These are phyloP conservation scores for Candida pseudofarinosa DNA, from an alignment of 805 yeast genomes.

Conservation along the genomic window DNA sequence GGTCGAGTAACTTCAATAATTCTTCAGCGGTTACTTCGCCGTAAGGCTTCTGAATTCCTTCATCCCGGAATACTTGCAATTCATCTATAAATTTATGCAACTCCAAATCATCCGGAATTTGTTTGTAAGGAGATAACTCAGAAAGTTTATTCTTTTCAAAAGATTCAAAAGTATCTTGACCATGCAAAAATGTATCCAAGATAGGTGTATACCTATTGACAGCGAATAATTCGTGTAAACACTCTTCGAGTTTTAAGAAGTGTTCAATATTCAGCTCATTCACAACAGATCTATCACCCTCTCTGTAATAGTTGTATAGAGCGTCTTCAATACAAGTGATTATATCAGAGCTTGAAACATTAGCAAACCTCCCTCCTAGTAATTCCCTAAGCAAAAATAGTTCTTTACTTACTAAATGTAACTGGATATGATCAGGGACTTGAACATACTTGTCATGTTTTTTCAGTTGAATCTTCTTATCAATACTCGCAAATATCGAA, in stretches of 20 bases:
- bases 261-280: slow-evolving; percentile 13
- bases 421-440: slow-evolving; percentile 24
- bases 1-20: slow-evolving; percentile 13
- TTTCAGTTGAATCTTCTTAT: slow-evolving; percentile 12
- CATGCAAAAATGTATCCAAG: slow-evolving; percentile 5
- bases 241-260: slow-evolving; percentile 15
- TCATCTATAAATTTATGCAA: slow-evolving; percentile 12
- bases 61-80: slow-evolving; percentile 15
- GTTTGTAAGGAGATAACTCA: slow-evolving; percentile 4
- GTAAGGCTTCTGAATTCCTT: slow-evolving; percentile 12
- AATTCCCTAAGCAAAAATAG: slow-evolving; percentile 3
- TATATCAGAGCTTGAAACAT: background rate
- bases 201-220: slow-evolving; percentile 1
- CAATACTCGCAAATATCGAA: slow-evolving; percentile 41
- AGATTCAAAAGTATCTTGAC: slow-evolving; percentile 3
- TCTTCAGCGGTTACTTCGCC: slow-evolving; percentile 8
- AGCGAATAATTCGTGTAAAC: background rate
- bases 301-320: slow-evolving; percentile 1
- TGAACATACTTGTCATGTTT: slow-evolving; percentile 17
- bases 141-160: slow-evolving; percentile 2
- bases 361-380: background rate
- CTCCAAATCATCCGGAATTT: slow-evolving; percentile 14
- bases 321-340: background rate
- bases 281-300: slow-evolving; percentile 2
- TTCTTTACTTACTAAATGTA: slow-evolving; percentile 4